phyloP scores from a whole-genome alignment of 768 basidiomycete species.

The Hericium rajendrae region DNA sequence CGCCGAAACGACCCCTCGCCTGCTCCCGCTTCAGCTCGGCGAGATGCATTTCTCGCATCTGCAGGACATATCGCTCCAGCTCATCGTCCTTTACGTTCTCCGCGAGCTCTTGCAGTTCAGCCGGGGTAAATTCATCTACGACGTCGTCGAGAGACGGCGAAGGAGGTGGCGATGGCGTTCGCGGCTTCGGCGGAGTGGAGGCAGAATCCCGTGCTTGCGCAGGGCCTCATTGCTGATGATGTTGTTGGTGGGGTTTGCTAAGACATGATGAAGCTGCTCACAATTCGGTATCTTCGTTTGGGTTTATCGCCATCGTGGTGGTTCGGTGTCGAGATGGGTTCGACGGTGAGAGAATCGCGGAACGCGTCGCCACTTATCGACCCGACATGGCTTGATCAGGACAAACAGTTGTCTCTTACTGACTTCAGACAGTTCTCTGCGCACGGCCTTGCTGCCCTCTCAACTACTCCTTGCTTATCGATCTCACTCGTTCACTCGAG shows the following conservation, averaged over 20 bases:
- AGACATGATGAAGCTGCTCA: slow-evolving; percentile 29
- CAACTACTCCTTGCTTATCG: not conserved
- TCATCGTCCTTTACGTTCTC: slow-evolving; percentile 75
- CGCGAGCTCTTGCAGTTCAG: slow-evolving; percentile 56
- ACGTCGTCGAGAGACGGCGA: slow-evolving; percentile 63
- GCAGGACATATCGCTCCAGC: slow-evolving; percentile 60
- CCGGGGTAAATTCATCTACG: slow-evolving; percentile 50
- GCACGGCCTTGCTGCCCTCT: not conserved
- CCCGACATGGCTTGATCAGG: not conserved
- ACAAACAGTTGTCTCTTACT: not conserved
- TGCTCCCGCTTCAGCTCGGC: slow-evolving; percentile 50
- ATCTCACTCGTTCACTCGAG: not conserved
- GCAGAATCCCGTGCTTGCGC: slow-evolving; percentile 86
- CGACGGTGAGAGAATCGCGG: not conserved
- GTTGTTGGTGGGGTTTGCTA: slow-evolving; percentile 6
- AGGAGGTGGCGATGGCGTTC: slow-evolving; percentile 72
- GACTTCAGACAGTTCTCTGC: not conserved
- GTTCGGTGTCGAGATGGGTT: not conserved
- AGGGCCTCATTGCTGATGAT: slow-evolving; percentile 81
- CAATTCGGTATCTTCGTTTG: slow-evolving; percentile 96
- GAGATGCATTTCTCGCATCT: slow-evolving; percentile 54
- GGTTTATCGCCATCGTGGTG: slow-evolving; percentile 53
- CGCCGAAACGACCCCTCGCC: slow-evolving; percentile 65
- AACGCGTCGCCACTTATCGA: not conserved
- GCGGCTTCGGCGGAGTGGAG: slow-evolving; percentile 59